Percentiles rank a stretch among this genome's conserved stretches.
Evolutionary conservation across 2,329 filamentous ascomycete genomes (phyloP).

Genomic region (Moelleriella libera): DNA sequence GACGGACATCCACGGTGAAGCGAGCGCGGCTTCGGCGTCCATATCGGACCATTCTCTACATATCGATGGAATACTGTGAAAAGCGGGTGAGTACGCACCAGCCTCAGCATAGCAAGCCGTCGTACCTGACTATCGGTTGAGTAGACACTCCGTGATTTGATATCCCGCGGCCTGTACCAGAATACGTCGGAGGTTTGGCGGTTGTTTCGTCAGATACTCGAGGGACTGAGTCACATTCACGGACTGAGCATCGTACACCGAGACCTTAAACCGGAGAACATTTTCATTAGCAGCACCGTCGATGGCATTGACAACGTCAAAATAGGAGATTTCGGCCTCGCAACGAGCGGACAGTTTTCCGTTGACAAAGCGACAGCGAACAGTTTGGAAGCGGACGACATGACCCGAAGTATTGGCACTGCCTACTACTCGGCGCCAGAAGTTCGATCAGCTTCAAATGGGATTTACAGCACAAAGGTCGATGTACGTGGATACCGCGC

Average conservation of each 20-base stretch:
- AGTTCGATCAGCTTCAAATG: constrained; percentile 59
- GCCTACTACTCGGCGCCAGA: constrained; percentile 90
- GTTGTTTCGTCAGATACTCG: constrained; percentile 78
- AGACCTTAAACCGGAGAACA: constrained; percentile 92
- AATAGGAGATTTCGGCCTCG: constrained; percentile 92
- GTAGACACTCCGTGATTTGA: constrained; percentile 72
- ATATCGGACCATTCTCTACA: constrained; percentile 69
- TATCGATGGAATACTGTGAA: constrained; percentile 98
- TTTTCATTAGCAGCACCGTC: constrained; percentile 60
- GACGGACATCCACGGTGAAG: constrained; percentile 13
- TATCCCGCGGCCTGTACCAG: constrained; percentile 59
- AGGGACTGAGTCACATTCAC: constrained; percentile 84
- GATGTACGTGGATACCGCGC: constrained; percentile 42
- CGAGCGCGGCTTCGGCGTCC: constrained; percentile 30
- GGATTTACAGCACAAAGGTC: constrained; percentile 82
- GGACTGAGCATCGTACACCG: constrained; percentile 84
- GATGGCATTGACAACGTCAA: constrained; percentile 82
- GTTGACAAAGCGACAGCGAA: constrained; percentile 36
- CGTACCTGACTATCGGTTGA: background rate
- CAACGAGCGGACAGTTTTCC: constrained; percentile 71
- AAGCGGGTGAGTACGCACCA: constrained; percentile 45
- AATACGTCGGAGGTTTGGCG: constrained; percentile 75
- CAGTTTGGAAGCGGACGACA: constrained; percentile 38
- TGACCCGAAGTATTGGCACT: constrained; percentile 62
- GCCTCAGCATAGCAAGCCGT: background rate